phyloP scores from a whole-genome alignment of 2,329 filamentous ascomycete species.

The Alternaria rosae region DNA sequence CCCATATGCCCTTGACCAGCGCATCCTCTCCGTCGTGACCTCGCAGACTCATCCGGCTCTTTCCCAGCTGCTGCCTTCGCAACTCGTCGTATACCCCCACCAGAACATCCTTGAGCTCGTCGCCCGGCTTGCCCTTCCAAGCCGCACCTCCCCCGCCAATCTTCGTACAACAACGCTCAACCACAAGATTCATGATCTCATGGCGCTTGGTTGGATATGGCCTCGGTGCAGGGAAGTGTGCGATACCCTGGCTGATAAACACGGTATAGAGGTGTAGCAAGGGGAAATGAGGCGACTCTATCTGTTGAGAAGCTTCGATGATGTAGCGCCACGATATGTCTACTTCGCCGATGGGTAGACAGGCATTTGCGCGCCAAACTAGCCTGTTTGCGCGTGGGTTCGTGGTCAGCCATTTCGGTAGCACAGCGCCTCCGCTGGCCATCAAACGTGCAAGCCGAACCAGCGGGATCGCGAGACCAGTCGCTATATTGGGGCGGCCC shows the following conservation, averaged over 20 bases:
- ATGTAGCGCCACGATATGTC: slow-evolving; percentile 35
- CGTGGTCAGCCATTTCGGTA: slow-evolving; percentile 36
- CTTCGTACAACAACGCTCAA: slow-evolving; percentile 38
- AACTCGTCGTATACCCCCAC: slow-evolving; percentile 39
- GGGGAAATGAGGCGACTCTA: slow-evolving; percentile 26
- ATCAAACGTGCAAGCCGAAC: slow-evolving; percentile 42
- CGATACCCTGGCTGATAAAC: slow-evolving; percentile 40
- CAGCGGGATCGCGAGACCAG: slow-evolving; percentile 37
- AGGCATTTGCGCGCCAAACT: slow-evolving; percentile 42
- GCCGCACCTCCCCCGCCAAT: slow-evolving; percentile 19
- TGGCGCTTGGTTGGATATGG: slow-evolving; percentile 23
- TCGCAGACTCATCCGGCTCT: slow-evolving; percentile 34
- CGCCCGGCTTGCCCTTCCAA: slow-evolving; percentile 29
- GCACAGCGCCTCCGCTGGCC: slow-evolving; percentile 27
- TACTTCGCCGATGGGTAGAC: slow-evolving; percentile 20
- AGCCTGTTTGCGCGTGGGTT: slow-evolving; percentile 28
- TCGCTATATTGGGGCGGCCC: slow-evolving; percentile 29
- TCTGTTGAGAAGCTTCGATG: slow-evolving; percentile 25
- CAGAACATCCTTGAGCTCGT: slow-evolving; percentile 34
- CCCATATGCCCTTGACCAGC: slow-evolving; percentile 57
- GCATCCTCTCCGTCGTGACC: slow-evolving; percentile 34
- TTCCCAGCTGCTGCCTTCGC: slow-evolving; percentile 31
- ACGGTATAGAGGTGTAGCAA: slow-evolving; percentile 42
- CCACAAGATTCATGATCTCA: slow-evolving; percentile 35
- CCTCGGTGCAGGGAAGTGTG: slow-evolving; percentile 18